Percentiles rank a stretch among this genome's conserved stretches.
These are phyloP conservation scores for Schwanniomyces pseudopolymorphus DNA, from an alignment of 805 yeast species.

Conservation along the genomic window DNA sequence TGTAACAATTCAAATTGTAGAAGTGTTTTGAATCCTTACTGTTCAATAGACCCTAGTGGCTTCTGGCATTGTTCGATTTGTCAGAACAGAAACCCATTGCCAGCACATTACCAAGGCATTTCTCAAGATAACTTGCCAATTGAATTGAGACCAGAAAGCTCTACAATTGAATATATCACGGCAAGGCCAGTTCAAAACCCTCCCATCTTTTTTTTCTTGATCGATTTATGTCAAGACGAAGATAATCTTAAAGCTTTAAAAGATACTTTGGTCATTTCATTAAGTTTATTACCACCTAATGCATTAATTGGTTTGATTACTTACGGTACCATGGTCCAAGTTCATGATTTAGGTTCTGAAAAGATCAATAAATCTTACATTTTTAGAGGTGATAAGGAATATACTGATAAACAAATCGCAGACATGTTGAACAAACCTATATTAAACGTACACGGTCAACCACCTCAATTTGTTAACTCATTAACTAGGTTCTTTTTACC, in stretches of 20 bases:
- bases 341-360: constrained; percentile 73
- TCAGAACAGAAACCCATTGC: constrained; percentile 72
- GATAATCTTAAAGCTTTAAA: constrained; percentile 84
- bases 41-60: constrained; percentile 73
- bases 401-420: constrained; percentile 65
- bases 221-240: constrained; percentile 86
- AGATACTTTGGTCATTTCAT: constrained; percentile 72
- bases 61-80: constrained; percentile 91
- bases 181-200: constrained; percentile 79
- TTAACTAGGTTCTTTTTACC: constrained; percentile 69
- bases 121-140: constrained; percentile 76
- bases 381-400: constrained; percentile 88
- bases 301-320: constrained; percentile 86
- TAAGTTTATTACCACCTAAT: constrained; percentile 83
- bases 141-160: constrained; percentile 65
- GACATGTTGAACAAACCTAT: constrained; percentile 45
- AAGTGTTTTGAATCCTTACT: constrained; percentile 83
- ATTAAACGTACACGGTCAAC: constrained; percentile 23
- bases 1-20: constrained; percentile 67
- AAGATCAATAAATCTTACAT: constrained; percentile 73
- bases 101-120: constrained; percentile 76
- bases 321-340: constrained; percentile 85
- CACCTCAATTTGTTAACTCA: constrained; percentile 28
- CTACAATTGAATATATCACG: constrained; percentile 84
- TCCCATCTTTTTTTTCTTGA: constrained; percentile 81